Evolutionary conservation across 225 moss, liverwort and hornwort genomes (phyloP), one percentile per base, ranked within the genome.

Genomic region (Straminergon stramineum): DNA sequence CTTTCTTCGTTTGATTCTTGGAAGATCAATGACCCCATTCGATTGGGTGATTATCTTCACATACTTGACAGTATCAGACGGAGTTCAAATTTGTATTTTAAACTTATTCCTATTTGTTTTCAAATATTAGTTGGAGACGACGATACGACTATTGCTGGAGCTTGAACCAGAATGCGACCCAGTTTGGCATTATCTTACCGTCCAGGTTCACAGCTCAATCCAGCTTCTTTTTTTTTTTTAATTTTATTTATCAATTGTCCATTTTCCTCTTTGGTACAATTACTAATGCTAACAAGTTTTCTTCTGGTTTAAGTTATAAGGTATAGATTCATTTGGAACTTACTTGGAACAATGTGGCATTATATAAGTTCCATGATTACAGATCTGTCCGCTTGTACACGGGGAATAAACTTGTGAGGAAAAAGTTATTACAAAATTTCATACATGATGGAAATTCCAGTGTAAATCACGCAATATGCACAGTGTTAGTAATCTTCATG

Each of bases 151-250:
- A 37, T 87, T 99, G 92, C 82, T 95, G 90, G 99, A 99, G 91
- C 92, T 99, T 67, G 99, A 99, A 91, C 99, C 99, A 67, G 95
- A 96, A 85, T 96, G 96, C 61, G 99, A 99, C 88, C 99, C 99
- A 70, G 94, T 99, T 88, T 99, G 99, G 99, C 95, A 99, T 90
- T 99, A 99, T 89, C 96, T 99, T 76, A 95, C 94, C 67, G 96
- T 99, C 81, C 97, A 97, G 96, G 96, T 96, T 21, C 77, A 57
- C 32, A 82, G 58, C 74, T 75, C 62, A 73, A 74, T 53, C 24
- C 67, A 79, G 8, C 10, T n/a, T n/a, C 58, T 35, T 74, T 24
- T 13, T 0, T 26, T 6, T 18, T 20, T 9, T 9, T 9, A 48
- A 48, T 48, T 34, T 45, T n/a, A 45, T 84, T 51, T 16, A 24